Base-by-base conservation (phyloP, 805 yeast genomes). In the Myxozyma mucilagina region DNA sequence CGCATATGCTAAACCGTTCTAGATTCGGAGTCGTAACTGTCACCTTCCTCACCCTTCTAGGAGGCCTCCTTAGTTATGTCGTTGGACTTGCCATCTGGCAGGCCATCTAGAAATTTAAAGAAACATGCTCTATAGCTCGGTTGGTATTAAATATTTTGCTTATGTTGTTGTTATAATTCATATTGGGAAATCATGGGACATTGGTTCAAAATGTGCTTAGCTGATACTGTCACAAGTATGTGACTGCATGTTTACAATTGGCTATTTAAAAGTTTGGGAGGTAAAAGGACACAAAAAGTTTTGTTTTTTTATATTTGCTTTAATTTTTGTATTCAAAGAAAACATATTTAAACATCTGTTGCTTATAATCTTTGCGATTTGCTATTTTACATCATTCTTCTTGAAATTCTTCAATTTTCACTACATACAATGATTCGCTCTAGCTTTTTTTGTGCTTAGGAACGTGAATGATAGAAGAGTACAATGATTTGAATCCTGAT, bases 21-120 rank as follows among this genome's bases (percentile, higher is more conserved):
- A 58, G 61, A 38, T 61, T 61, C 18, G 65, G 65, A 39, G 65
- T 61, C 35, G 65, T 61, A 32, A 47, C 62, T 8, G 65, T 61
- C 36, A 61, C 65, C 13, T 61, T 61, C 60, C 54, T 61, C n/a
- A 61, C 65, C 4, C 53, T 61, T 18, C 56, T 61, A 36, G 65
- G 65, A 18, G 65, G 65, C 13, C 42, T 61, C 32, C 57, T 61
- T 16, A 61, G 65, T 51, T 47, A 49, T 31, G 61, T 57, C 38
- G 43, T 61, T 16, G 65, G 65, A 16, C 57, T 61, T 29, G 53
- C 65, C 9, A 42, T 61, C 32, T 61, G 65, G 65, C 39, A 56
- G 16, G 60, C 65, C 29, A 61, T 61, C 31, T 61, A 49, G 55
- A 18, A 7, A 41, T 14, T 14, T 7, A 7, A 41, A 14, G 6